A percentile compares a stretch with the other conserved stretches of the same genome.
Conservation (phyloP, 352 stramenopile genomes). For the Globisporangium spiculum region DNA sequence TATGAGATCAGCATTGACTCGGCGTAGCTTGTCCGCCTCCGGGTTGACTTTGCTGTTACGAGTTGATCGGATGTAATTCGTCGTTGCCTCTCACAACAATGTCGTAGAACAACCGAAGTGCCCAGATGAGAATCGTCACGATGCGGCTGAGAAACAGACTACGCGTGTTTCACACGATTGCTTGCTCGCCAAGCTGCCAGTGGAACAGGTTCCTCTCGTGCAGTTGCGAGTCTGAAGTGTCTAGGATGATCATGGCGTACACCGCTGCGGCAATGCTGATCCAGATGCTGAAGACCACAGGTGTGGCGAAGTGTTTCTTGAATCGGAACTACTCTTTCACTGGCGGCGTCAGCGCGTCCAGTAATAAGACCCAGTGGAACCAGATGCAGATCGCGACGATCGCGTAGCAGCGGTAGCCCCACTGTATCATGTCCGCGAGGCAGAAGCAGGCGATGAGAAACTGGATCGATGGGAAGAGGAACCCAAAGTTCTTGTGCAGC, state of each 20-base stretch:
- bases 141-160: slow-evolving; percentile 37
- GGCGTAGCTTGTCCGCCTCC: slow-evolving; percentile 2
- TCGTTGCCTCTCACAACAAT: slow-evolving; percentile 27
- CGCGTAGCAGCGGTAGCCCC: slow-evolving; percentile 27
- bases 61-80: slow-evolving; percentile 9
- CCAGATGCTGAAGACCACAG: slow-evolving; percentile 21
- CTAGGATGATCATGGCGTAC: slow-evolving; percentile 28
- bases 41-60: neutral
- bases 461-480: slow-evolving; percentile 24
- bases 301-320: slow-evolving; percentile 22
- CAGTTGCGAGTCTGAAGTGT: slow-evolving; percentile 24
- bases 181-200: slow-evolving; percentile 13
- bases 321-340: slow-evolving; percentile 21
- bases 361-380: slow-evolving; percentile 45
- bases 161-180: slow-evolving; percentile 24
- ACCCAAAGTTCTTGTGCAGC: slow-evolving; percentile 24
- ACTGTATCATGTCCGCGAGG: slow-evolving; percentile 30
- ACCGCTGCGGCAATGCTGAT: slow-evolving; percentile 23
- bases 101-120: slow-evolving; percentile 30
- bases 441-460: slow-evolving; percentile 16
- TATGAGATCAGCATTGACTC: slow-evolving; percentile 6
- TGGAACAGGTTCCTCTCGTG: slow-evolving; percentile 27
- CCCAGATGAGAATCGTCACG: slow-evolving; percentile 42
- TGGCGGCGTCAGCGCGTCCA: slow-evolving; percentile 45
- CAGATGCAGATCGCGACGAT: slow-evolving; percentile 40